Evolutionary conservation across 352 stramenopile species (phyloP).

Genomic region (Globisporangium megalacanthum): DNA sequence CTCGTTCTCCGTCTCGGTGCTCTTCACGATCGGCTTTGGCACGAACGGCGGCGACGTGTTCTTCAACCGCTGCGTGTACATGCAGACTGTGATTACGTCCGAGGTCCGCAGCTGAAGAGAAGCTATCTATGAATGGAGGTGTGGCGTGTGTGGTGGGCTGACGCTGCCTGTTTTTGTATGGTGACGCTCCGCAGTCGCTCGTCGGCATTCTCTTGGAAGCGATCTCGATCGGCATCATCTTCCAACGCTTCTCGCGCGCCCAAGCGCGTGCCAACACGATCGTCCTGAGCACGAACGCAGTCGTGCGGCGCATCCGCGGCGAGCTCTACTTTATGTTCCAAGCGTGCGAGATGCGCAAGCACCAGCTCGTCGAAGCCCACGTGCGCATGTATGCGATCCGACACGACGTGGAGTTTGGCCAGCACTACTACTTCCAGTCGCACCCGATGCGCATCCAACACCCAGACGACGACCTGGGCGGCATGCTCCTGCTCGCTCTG

Average conservation of each 20-base stretch:
- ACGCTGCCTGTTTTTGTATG: not conserved
- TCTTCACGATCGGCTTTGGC: constrained; percentile 81
- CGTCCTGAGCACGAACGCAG: constrained; percentile 90
- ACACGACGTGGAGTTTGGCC: constrained; percentile 54
- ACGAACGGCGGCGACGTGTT: constrained; percentile 76
- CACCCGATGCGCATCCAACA: constrained; percentile 93
- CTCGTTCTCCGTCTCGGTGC: constrained; percentile 74
- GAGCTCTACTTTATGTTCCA: constrained; percentile 94
- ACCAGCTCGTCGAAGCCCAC: constrained; percentile 93
- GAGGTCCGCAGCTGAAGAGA: constrained; percentile 15
- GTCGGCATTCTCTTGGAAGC: constrained; percentile 90
- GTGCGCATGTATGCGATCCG: constrained; percentile 93
- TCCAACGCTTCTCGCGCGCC: constrained; percentile 90
- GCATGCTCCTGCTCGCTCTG: constrained; percentile 84
- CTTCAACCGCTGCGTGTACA: constrained; percentile 90
- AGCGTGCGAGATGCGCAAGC: constrained; percentile 88
- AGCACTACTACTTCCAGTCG: constrained; percentile 88
- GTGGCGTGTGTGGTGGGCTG: not conserved
- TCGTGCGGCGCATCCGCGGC: constrained; percentile 85
- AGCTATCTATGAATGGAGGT: too few relatives aligned
- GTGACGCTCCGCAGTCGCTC: constrained; percentile 68
- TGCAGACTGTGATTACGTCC: constrained; percentile 90
- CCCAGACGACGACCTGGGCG: constrained; percentile 90
- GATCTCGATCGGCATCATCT: constrained; percentile 93
- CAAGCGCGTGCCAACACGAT: constrained; percentile 91